Conservation (phyloP, 768 basidiomycete species). For the Suillus clintonianus region DNA sequence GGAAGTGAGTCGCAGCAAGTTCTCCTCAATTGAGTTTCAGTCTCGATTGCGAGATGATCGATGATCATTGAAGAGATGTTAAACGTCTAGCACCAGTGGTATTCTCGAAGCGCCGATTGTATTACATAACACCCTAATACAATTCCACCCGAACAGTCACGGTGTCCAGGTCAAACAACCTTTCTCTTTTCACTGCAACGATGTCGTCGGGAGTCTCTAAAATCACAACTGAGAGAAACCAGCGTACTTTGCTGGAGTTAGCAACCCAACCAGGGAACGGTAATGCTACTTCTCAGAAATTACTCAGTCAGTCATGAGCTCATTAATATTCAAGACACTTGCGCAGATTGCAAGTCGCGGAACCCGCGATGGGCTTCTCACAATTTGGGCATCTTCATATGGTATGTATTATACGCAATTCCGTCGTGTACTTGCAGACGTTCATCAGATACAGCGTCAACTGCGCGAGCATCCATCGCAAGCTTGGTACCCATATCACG, state of each 20-base stretch:
- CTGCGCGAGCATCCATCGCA: slow-evolving; percentile 91
- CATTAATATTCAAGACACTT: slow-evolving; percentile 57
- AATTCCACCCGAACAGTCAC: not conserved
- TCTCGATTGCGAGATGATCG: not conserved
- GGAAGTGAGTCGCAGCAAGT: not conserved
- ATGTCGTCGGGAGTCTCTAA: slow-evolving; percentile 48
- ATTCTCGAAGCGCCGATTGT: not conserved
- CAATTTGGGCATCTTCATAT: slow-evolving; percentile 88
- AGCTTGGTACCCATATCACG: slow-evolving; percentile 90
- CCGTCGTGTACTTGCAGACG: slow-evolving; percentile 6
- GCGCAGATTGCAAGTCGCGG: slow-evolving; percentile 90
- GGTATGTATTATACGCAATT: slow-evolving; percentile 44
- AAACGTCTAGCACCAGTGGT: too few species aligned
- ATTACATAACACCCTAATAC: slow-evolving; percentile 4
- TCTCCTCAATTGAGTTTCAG: not conserved
- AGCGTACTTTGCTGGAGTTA: slow-evolving; percentile 68
- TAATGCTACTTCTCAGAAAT: slow-evolving; percentile 25
- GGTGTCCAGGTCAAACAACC: not conserved
- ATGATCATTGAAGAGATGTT: not conserved
- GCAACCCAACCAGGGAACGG: slow-evolving; percentile 79
- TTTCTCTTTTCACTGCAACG: not conserved
- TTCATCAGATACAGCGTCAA: slow-evolving; percentile 53
- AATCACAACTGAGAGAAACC: slow-evolving; percentile 64
- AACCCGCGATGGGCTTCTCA: slow-evolving; percentile 89
- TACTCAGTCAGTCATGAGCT: slow-evolving; percentile 11